Evolutionary conservation across 108 stramenopile genomes (phyloP).

Genomic region (Heterococcus sp.): DNA sequence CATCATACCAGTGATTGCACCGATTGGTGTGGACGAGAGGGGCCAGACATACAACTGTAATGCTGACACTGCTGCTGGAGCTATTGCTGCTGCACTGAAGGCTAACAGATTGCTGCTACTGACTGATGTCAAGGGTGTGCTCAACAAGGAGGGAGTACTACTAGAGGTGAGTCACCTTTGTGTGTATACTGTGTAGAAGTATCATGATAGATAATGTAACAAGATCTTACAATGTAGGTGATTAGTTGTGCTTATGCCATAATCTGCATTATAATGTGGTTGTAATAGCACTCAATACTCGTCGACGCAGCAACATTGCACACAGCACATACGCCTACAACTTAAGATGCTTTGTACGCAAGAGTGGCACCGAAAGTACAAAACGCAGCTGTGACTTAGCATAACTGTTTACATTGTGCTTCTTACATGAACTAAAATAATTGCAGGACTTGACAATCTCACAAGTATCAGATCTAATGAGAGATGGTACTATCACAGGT

Average conservation of each 20-base stretch:
- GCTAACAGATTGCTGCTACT: conserved; percentile 83
- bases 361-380: too few relatives aligned
- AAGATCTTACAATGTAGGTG: too few relatives aligned
- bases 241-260: too few relatives aligned
- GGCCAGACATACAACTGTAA: conserved; percentile 87
- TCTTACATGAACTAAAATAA: too few relatives aligned
- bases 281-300: too few relatives aligned
- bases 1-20: conserved; percentile 86
- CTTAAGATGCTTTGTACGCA: too few relatives aligned
- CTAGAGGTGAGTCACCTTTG: conserved; percentile 55
- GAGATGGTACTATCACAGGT: conserved; percentile 86
- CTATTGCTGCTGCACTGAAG: conserved; percentile 78
- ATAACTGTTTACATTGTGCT: too few relatives aligned
- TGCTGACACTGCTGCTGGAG: conserved; percentile 91
- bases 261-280: too few relatives aligned
- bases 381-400: too few relatives aligned
- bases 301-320: too few relatives aligned
- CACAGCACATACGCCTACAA: too few relatives aligned
- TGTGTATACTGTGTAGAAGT: conserved; percentile 28
- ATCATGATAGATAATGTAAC: neutral
- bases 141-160: conserved; percentile 82
- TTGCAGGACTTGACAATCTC: neutral
- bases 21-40: conserved; percentile 80
- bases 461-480: conserved; percentile 57
- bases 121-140: conserved; percentile 92